Evolutionary conservation across 2,329 filamentous ascomycete genomes (phyloP).

Genomic region (Fusarium sp.): DNA sequence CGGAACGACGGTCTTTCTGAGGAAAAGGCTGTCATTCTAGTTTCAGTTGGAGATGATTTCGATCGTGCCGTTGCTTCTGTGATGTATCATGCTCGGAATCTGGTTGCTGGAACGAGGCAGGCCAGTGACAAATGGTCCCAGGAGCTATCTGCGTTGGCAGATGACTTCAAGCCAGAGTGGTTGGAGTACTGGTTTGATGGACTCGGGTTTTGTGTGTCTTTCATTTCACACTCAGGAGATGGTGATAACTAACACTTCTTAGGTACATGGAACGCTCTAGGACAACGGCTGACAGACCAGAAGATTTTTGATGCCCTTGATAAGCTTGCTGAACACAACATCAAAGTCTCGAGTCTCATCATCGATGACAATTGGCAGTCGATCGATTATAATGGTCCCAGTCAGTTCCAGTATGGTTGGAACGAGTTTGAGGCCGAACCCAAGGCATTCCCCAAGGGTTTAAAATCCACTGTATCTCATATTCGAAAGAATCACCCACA

Average conservation of each 20-base stretch:
- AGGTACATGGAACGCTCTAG: conserved; percentile 93
- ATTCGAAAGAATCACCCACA: conserved; percentile 77
- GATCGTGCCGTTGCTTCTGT: conserved; percentile 82
- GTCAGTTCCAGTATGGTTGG: conserved; percentile 74
- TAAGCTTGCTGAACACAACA: conserved; percentile 73
- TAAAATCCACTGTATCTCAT: conserved; percentile 75
- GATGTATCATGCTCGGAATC: conserved; percentile 85
- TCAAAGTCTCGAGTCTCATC: conserved; percentile 86
- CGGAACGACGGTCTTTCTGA: conserved; percentile 73
- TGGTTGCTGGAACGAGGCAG: conserved; percentile 54
- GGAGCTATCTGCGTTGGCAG: conserved; percentile 58
- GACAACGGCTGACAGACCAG: conserved; percentile 82
- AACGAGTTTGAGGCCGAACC: conserved; percentile 87
- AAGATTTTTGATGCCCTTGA: conserved; percentile 83
- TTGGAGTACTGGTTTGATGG: conserved; percentile 92
- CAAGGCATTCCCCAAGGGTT: conserved; percentile 80
- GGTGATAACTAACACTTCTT: conserved; percentile 24
- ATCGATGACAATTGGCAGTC: conserved; percentile 98
- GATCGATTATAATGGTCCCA: conserved; percentile 64
- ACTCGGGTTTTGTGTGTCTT: conserved; percentile 80
- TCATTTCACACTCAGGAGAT: neutral
- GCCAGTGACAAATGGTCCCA: conserved; percentile 55
- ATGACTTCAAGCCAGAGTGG: conserved; percentile 72
- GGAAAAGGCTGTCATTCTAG: conserved; percentile 71
- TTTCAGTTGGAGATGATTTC: conserved; percentile 77